phyloP scores from a whole-genome alignment of 208 protist species.

The Crithidia sp. region DNA sequence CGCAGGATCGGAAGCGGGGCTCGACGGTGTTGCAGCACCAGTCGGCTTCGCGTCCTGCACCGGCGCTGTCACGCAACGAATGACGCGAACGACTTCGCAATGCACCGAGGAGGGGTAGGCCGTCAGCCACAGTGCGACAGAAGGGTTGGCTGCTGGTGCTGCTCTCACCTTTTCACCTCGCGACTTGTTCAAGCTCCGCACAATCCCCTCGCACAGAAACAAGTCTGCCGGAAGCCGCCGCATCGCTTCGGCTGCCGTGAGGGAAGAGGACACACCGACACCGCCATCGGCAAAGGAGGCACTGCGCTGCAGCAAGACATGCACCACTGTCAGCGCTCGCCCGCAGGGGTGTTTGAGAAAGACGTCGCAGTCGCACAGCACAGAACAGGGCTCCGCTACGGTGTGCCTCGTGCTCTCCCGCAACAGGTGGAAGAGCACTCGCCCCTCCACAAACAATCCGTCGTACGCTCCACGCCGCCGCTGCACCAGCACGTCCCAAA shows the following conservation, averaged over 20 bases:
- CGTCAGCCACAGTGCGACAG: slow-evolving; percentile 15
- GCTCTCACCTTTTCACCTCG: too few species aligned
- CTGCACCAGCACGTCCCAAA: slow-evolving; percentile 17
- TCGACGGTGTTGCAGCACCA: too few species aligned
- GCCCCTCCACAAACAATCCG: slow-evolving; percentile 18
- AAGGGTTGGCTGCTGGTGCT: too few species aligned
- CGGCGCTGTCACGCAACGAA: slow-evolving; percentile 20
- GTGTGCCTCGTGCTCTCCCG: neutral
- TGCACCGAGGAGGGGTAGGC: slow-evolving; percentile 43
- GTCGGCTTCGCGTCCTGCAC: too few species aligned
- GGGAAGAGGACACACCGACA: neutral
- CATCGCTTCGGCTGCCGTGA: neutral
- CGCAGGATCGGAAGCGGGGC: too few species aligned
- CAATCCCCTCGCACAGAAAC: slow-evolving; percentile 1
- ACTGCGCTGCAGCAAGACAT: slow-evolving; percentile 22
- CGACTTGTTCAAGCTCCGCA: too few species aligned
- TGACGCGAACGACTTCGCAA: slow-evolving; percentile 36
- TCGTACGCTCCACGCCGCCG: neutral
- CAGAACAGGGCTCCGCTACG: neutral
- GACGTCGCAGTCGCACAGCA: neutral
- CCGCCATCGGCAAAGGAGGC: neutral
- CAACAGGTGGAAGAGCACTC: slow-evolving; percentile 28
- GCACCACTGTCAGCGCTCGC: slow-evolving; percentile 27
- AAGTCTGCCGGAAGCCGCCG: slow-evolving; percentile 1
- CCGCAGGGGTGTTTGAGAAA: slow-evolving; percentile 28